Percentiles rank a stretch among this genome's conserved stretches.
These are phyloP conservation scores for Hymenochaete sp. DNA, from an alignment of 1,284 basidiomycete genomes.

Conservation along the genomic window DNA sequence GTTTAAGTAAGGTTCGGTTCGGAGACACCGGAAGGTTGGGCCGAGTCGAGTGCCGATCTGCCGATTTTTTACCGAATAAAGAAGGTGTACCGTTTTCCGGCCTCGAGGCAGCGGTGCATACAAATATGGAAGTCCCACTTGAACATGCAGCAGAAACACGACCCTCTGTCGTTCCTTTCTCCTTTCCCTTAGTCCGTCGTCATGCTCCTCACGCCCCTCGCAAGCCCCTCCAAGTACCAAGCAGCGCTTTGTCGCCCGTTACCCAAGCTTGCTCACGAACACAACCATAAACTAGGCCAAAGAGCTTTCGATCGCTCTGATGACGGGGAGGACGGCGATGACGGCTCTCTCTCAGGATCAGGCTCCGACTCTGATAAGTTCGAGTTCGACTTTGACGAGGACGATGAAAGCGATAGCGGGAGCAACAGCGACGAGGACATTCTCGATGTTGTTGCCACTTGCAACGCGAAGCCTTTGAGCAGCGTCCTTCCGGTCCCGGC, in stretches of 20 bases:
- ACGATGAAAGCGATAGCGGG: background rate
- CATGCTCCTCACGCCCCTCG: conserved; percentile 16
- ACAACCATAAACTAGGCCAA: no score
- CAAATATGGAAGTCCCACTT: conserved; percentile 1
- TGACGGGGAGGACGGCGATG: no score
- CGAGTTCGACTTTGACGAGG: background rate
- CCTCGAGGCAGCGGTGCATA: conserved; percentile 10
- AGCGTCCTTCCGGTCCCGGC: background rate
- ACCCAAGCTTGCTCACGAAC: conserved; percentile 8
- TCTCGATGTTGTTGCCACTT: background rate
- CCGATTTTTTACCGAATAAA: background rate
- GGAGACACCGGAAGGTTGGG: background rate
- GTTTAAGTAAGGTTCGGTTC: no score
- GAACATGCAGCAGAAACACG: no score
- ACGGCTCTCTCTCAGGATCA: no score
- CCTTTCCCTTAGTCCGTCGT: no score
- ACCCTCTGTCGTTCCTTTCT: background rate
- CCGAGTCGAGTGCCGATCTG: background rate
- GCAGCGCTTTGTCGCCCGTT: conserved; percentile 11
- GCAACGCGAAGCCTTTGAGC: conserved; percentile 1
- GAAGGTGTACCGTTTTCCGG: background rate
- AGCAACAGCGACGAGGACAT: conserved; percentile 1
- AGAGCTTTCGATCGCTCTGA: no score
- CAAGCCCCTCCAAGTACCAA: conserved; percentile 13
- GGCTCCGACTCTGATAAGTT: background rate